phyloP scores from a whole-genome alignment of 2,329 filamentous ascomycete species.

The Didymella pinodella region DNA sequence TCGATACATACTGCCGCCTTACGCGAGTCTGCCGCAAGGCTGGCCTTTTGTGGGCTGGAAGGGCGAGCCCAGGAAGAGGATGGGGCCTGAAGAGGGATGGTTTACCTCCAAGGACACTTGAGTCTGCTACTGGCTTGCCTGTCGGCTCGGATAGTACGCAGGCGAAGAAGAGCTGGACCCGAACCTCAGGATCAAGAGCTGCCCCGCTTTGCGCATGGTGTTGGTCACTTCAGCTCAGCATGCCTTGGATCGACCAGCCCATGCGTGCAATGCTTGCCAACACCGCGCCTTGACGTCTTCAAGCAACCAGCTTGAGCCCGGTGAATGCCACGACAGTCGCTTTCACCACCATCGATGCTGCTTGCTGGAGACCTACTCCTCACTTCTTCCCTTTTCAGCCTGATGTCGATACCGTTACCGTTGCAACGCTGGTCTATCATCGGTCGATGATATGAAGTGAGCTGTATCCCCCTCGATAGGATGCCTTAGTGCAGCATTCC shows the following conservation, averaged over 20 bases:
- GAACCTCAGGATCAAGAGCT: background rate
- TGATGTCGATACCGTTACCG: too few species aligned
- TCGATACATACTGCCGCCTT: constrained; percentile 67
- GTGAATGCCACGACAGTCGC: background rate
- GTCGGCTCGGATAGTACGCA: background rate
- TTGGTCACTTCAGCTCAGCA: background rate
- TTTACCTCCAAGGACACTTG: background rate
- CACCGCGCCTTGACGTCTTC: too few species aligned
- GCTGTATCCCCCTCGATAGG: too few species aligned
- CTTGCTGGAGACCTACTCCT: background rate
- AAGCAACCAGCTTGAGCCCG: background rate
- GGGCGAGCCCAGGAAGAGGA: constrained; percentile 22
- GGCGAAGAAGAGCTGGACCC: background rate
- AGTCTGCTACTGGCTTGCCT: background rate
- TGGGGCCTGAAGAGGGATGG: constrained; percentile 14
- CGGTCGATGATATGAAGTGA: too few species aligned
- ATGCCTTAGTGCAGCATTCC: too few species aligned
- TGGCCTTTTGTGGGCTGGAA: constrained; percentile 69
- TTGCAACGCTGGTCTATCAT: too few species aligned
- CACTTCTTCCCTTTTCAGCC: too few species aligned
- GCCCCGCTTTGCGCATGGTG: background rate
- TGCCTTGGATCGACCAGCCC: background rate
- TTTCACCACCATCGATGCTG: background rate
- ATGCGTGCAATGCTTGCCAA: background rate
- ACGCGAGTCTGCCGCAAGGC: constrained; percentile 64